phyloP scores from a whole-genome alignment of 768 basidiomycete genomes.

The Pleurotus cornucopiae region DNA sequence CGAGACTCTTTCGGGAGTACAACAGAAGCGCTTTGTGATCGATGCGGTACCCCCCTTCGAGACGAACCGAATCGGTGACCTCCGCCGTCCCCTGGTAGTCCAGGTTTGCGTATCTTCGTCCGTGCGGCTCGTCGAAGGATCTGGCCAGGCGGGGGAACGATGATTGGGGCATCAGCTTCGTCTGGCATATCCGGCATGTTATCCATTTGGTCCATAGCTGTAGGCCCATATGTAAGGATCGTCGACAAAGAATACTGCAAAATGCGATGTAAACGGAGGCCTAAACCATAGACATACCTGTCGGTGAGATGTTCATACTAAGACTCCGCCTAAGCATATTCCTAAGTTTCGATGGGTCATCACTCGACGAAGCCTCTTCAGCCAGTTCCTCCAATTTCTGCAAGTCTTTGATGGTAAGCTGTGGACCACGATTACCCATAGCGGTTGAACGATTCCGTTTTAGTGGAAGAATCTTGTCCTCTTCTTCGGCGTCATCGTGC shows the following conservation, averaged over 20 bases:
- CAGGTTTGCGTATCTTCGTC: conserved; percentile 91
- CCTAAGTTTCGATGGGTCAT: conserved; percentile 77
- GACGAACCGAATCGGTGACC: conserved; percentile 76
- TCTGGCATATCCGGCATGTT: conserved; percentile 65
- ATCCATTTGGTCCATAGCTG: conserved; percentile 68
- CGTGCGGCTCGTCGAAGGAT: conserved; percentile 89
- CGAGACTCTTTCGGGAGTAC: conserved; percentile 39
- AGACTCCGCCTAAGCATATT: conserved; percentile 81
- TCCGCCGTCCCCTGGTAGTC: conserved; percentile 68
- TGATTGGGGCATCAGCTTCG: conserved; percentile 87
- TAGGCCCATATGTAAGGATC: no score
- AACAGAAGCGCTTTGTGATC: conserved; percentile 15
- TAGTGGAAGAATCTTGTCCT: conserved; percentile 61
- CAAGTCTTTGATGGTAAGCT: conserved; percentile 90
- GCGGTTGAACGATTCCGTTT: conserved; percentile 66
- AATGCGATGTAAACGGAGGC: background rate
- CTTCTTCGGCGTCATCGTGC: conserved; percentile 70
- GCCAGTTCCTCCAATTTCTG: conserved; percentile 92
- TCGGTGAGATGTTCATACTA: conserved; percentile 80
- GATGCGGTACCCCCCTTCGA: conserved; percentile 25
- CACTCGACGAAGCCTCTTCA: conserved; percentile 80
- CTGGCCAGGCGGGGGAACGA: conserved; percentile 82
- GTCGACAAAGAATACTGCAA: background rate
- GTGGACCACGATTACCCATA: conserved; percentile 66
- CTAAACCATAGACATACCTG: conserved; percentile 56